These are phyloP conservation scores for Pinus tabuliformis DNA, from an alignment of 75 land plant species.

Conservation along the genomic window DNA sequence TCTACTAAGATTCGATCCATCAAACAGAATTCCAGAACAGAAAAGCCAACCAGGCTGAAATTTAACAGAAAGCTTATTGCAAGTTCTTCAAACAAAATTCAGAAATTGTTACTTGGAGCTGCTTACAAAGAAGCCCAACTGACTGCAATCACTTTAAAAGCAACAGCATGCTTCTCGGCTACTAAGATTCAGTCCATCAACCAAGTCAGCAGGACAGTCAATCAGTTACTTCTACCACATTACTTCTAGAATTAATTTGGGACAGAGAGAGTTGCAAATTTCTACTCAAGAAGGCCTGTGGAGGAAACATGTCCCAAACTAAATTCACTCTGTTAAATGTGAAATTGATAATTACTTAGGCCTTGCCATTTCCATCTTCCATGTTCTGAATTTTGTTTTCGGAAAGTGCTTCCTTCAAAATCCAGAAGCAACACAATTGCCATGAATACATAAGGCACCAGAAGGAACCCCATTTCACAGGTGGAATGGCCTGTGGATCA, in stretches of 20 bases:
- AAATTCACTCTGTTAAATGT: not conserved
- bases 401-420: too few relatives aligned
- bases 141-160: not conserved
- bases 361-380: not conserved
- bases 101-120: not conserved
- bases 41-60: too few relatives aligned
- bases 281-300: not conserved
- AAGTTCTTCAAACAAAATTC: too few relatives aligned
- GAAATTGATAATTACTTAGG: not conserved
- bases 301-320: not conserved
- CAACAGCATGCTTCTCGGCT: not conserved
- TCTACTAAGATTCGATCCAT: not conserved
- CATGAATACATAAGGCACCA: too few relatives aligned
- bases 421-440: too few relatives aligned
- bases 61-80: too few relatives aligned
- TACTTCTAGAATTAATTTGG: not conserved
- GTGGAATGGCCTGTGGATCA: too few relatives aligned
- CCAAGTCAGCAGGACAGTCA: not conserved
- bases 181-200: not conserved
- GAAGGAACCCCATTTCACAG: too few relatives aligned
- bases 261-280: not conserved
- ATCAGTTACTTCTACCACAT: too few relatives aligned
- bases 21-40: not conserved
- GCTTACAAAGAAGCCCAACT: not conserved
- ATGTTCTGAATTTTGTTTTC: not conserved